A percentile compares a stretch with the other conserved stretches of the same genome.
Evolutionary conservation across 2,329 filamentous ascomycete species (phyloP).

Genomic region (Erysiphe pulchra): DNA sequence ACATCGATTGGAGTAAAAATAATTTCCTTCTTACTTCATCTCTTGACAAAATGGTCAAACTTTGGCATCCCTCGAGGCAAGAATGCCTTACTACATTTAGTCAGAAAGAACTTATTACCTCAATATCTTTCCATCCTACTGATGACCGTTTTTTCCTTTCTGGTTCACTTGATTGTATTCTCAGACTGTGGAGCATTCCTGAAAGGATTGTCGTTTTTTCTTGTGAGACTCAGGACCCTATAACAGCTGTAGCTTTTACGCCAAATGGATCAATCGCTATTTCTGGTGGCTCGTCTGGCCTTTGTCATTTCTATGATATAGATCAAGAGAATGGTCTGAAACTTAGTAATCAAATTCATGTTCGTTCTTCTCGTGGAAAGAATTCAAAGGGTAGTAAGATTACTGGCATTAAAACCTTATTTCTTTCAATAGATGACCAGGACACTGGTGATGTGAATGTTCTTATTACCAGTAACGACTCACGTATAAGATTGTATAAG

Average conservation of each 20-base stretch:
- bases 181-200: conserved; percentile 88
- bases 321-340: conserved; percentile 43
- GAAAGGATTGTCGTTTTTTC: conserved; percentile 82
- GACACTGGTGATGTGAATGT: conserved; percentile 43
- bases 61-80: conserved; percentile 70
- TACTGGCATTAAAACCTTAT: conserved; percentile 64
- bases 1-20: conserved; percentile 97
- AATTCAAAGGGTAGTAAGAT: conserved; percentile 96
- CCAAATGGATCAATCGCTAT: conserved; percentile 80
- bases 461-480: conserved; percentile 85
- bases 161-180: conserved; percentile 66
- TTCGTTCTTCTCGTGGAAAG: conserved; percentile 74
- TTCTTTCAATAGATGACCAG: conserved; percentile 26
- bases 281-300: conserved; percentile 61
- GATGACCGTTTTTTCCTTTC: conserved; percentile 95
- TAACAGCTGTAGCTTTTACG: conserved; percentile 81
- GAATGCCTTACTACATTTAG: conserved; percentile 88
- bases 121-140: conserved; percentile 76
- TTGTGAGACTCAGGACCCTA: conserved; percentile 54
- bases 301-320: conserved; percentile 80
- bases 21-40: conserved; percentile 88
- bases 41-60: conserved; percentile 88
- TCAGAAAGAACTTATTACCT: conserved; percentile 78
- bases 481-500: conserved; percentile 71
- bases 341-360: conserved; percentile 63